Percentiles rank a stretch among this genome's conserved stretches.
These are phyloP conservation scores for Trichoderma sp. DNA, from an alignment of 2,329 filamentous ascomycete species.

Conservation along the genomic window DNA sequence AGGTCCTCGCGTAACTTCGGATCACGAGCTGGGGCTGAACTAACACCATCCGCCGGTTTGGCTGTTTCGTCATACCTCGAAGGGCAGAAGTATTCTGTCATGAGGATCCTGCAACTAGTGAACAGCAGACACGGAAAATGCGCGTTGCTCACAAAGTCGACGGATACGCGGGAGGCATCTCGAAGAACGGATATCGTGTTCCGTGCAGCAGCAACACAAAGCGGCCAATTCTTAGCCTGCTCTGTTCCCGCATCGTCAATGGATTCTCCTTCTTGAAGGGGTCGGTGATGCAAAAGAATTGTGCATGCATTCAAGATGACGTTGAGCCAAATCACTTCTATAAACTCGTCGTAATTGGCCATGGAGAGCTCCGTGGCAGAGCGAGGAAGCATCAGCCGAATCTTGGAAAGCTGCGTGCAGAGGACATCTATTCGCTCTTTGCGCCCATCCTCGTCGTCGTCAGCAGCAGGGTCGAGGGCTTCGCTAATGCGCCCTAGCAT, in stretches of 20 bases:
- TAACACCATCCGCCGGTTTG: background rate
- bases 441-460: conserved; percentile 20
- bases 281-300: conserved; percentile 28
- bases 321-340: conserved; percentile 28
- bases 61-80: background rate
- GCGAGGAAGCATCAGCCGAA: conserved; percentile 29
- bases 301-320: conserved; percentile 25
- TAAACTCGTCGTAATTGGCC: conserved; percentile 24
- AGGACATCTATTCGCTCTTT: conserved; percentile 23
- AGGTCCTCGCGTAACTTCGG: conserved; percentile 26
- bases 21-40: conserved; percentile 6
- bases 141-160: conserved; percentile 25
- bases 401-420: conserved; percentile 22
- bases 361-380: conserved; percentile 28
- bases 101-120: conserved; percentile 24
- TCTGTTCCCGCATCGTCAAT: conserved; percentile 15
- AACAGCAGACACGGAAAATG: conserved; percentile 28
- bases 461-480: conserved; percentile 23
- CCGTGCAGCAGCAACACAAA: conserved; percentile 29
- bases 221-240: conserved; percentile 28
- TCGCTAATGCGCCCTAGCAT: conserved; percentile 29
- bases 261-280: conserved; percentile 21
- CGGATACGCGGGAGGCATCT: conserved; percentile 24
- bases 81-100: conserved; percentile 27
- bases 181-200: conserved; percentile 25